phyloP scores from a whole-genome alignment of 345 rosid genomes.

The Draba incana region DNA sequence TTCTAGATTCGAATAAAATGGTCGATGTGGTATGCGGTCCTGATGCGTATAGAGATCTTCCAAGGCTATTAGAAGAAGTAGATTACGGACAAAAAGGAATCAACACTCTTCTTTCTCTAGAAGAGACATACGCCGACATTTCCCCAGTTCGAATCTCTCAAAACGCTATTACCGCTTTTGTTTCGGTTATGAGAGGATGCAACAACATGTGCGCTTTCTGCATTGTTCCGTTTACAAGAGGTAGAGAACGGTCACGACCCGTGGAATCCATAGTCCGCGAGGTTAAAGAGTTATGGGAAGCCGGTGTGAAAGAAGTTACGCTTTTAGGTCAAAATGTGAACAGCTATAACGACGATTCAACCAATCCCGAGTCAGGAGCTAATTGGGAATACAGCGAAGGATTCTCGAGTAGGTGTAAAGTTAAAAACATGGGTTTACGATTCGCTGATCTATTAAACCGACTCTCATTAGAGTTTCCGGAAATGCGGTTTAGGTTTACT shows the following conservation, averaged over 20 bases:
- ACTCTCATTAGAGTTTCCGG: constrained; percentile 88
- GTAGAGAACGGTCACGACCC: constrained; percentile 88
- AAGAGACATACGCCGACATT: constrained; percentile 95
- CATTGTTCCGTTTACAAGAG: constrained; percentile 95
- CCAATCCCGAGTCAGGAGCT: constrained; percentile 61
- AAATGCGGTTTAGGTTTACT: constrained; percentile 93
- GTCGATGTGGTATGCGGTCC: constrained; percentile 98
- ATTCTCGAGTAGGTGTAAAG: constrained; percentile 81
- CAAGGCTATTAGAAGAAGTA: constrained; percentile 78
- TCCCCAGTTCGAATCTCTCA: constrained; percentile 73
- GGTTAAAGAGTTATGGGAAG: constrained; percentile 80
- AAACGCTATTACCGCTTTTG: constrained; percentile 75
- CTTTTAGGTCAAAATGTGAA: constrained; percentile 95
- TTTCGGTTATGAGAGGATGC: constrained; percentile 95
- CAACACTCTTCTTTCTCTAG: constrained; percentile 89
- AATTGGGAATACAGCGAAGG: constrained; percentile 85
- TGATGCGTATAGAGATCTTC: constrained; percentile 94
- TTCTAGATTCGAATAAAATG: constrained; percentile 93
- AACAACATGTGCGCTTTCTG: constrained; percentile 98
- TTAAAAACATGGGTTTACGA: constrained; percentile 73
- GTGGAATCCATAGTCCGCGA: constrained; percentile 87
- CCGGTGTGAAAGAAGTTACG: constrained; percentile 90
- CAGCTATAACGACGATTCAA: constrained; percentile 82
- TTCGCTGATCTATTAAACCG: constrained; percentile 88
- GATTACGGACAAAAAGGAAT: constrained; percentile 94